Base-by-base conservation (phyloP, 2,329 filamentous ascomycete species). In the Beauveria brongniartii region DNA sequence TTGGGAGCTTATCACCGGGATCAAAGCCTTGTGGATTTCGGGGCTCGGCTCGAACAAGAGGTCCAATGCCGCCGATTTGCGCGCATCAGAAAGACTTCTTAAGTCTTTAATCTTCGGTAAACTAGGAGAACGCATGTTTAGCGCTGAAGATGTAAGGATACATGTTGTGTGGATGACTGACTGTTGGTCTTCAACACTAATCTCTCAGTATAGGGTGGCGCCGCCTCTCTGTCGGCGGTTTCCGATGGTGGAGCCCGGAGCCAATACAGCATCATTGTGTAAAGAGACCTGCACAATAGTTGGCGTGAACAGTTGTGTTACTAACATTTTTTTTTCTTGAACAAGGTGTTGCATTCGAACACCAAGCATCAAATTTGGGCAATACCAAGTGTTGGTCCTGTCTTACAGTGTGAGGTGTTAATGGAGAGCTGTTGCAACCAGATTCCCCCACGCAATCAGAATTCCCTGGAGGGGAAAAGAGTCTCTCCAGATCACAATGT, bases 11-110 rank as follows among this genome's bases (percentile, higher is more conserved):
- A 95, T 78, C 2, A 88, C 75, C 2, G 89, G 89, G 6, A 90
- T 71, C 18, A 89, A 83, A 16, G 94, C 80, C 14, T 81, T 78
- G 72, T 93, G 91, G 1, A 97, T 84, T 55, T 87, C 83, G 0
- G 82, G 77, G 59, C 88, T 92, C 18, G 90, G 90, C 72, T 97
- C 92, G 74, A 97, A 96, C 62, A 96, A 86, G 3, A 86, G 80
- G 74, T 95, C 90, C 54, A 96, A 82, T 55, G 86, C 77, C 5
- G 74, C 69, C 43, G 78, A 79, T 61, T 89, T 81, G 22, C 81
- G 75, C 30, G 78, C 68, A 34, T 83, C 79, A 20, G 85, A 70
- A 54, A 87, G 80, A 52, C 76, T 74, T 28, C 80, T 76, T 44
- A 95, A 76, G 16, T 76, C 74, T 51, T 77, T 70, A 67, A 87